These are phyloP conservation scores for Citrus unshiu DNA, from an alignment of 345 rosid genomes.

Conservation along the genomic window DNA sequence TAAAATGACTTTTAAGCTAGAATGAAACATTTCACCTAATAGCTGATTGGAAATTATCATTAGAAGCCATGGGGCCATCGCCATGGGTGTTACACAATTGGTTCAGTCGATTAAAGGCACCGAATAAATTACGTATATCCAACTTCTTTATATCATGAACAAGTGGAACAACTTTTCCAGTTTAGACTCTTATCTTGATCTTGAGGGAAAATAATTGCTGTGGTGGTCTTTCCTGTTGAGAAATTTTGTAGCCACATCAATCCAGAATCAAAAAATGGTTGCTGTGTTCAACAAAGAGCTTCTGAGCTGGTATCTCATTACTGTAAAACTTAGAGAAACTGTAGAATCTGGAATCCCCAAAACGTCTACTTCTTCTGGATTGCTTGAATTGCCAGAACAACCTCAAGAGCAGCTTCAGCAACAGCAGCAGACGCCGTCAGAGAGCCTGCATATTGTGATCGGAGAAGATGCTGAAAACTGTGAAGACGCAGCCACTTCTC, in stretches of 20 bases:
- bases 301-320: conserved; percentile 72
- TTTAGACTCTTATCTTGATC: background rate
- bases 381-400: conserved; percentile 24
- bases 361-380: conserved; percentile 10
- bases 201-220: background rate
- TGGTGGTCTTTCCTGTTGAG: background rate
- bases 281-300: conserved; percentile 69
- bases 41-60: background rate
- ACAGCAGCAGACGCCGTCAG: conserved; percentile 25
- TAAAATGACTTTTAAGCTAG: background rate
- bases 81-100: conserved; percentile 7
- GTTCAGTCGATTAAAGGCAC: conserved; percentile 7
- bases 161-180: background rate
- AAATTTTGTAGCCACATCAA: conserved; percentile 5
- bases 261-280: conserved; percentile 37
- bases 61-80: conserved; percentile 12
- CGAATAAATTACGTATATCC: background rate
- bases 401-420: conserved; percentile 16
- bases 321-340: conserved; percentile 63
- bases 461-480: conserved; percentile 17
- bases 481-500: conserved; percentile 23
- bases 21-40: background rate
- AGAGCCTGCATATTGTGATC: conserved; percentile 24
- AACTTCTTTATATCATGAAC: background rate
- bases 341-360: conserved; percentile 45